Evolutionary conservation across 345 rosid species (phyloP), one percentile per base, ranked within the genome.

Genomic region (Fremontodendron californicum): DNA sequence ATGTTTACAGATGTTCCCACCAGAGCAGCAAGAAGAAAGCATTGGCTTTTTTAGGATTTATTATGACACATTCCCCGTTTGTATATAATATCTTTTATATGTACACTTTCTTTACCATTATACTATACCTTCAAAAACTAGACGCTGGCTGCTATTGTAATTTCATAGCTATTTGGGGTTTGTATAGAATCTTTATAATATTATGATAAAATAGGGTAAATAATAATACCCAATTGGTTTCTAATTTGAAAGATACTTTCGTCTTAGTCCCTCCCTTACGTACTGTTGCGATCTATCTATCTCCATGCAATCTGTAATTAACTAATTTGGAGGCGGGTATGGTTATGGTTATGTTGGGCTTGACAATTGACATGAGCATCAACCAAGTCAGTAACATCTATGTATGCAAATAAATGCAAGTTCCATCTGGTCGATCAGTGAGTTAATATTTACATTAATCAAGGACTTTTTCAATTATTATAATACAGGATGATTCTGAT

Each of bases 351-450:
- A 87, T 87, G 64, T 64, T 81, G 82, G 6, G 97, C 98, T 2
- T 97, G 90, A 97, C 97, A 94, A 81, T 90, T 87, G 31, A 93
- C 97, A 63, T 94, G 98, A 78, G 98, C 98, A 78, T 93, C 97
- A 0, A 94, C 97, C 5, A 94, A 89, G 86, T 94, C 98, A 40
- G 96, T 94, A 18, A 94, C 98, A 11, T 94, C 97, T 23, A 94
- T 94, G 90, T 21, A 94, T 75, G 78, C 98, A 94, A 9, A 97
- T 94, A n/a, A n/a, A n/a, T n/a, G n/a, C n/a, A n/a, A n/a, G n/a
- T n/a, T n/a, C n/a, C n/a, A n/a, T n/a, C n/a, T n/a, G n/a, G n/a
- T n/a, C n/a, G n/a, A n/a, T n/a, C n/a, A n/a, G n/a, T n/a, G n/a
- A n/a, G n/a, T n/a, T n/a, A n/a, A n/a, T n/a, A n/a, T n/a, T n/a